Conservation (phyloP, 148 eudicot genomes). For the Chenopodium formosanum region DNA sequence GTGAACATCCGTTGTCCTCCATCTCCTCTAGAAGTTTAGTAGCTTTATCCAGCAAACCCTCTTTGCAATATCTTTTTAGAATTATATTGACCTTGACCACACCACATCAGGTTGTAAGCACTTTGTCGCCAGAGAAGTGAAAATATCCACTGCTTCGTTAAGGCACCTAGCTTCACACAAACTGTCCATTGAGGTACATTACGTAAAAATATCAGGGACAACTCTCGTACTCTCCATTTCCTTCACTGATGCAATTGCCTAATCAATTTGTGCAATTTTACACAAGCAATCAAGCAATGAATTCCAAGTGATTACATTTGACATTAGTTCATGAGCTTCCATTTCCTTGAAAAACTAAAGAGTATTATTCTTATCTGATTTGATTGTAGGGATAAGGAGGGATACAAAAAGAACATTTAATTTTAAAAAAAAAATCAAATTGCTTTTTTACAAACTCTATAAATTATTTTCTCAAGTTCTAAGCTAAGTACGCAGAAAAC, state of each 20-base stretch:
- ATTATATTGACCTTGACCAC: neutral
- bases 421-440: neutral
- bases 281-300: conserved; percentile 25
- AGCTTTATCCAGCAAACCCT: conserved; percentile 24
- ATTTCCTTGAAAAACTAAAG: conserved; percentile 7
- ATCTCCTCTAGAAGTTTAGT: conserved; percentile 18
- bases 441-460: conserved; percentile 17
- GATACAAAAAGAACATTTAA: neutral
- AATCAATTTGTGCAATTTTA: conserved; percentile 10
- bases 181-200: conserved; percentile 16
- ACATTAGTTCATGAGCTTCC: neutral
- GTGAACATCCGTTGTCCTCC: conserved; percentile 31
- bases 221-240: conserved; percentile 18
- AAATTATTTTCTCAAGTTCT: conserved; percentile 4
- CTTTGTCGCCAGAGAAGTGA: conserved; percentile 11
- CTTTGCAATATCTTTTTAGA: conserved; percentile 27
- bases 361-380: too few relatives aligned
- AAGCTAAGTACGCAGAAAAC: conserved; percentile 7
- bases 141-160: conserved; percentile 16
- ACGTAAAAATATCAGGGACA: neutral
- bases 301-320: conserved; percentile 14
- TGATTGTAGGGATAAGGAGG: too few relatives aligned
- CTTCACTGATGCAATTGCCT: conserved; percentile 11
- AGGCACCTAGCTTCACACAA: conserved; percentile 32
- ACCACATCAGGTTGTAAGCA: neutral